Percentiles rank a stretch among this genome's conserved stretches.
Evolutionary conservation across 73 alveolate species (phyloP).

Genomic region (Paramecium pentaurelia): DNA sequence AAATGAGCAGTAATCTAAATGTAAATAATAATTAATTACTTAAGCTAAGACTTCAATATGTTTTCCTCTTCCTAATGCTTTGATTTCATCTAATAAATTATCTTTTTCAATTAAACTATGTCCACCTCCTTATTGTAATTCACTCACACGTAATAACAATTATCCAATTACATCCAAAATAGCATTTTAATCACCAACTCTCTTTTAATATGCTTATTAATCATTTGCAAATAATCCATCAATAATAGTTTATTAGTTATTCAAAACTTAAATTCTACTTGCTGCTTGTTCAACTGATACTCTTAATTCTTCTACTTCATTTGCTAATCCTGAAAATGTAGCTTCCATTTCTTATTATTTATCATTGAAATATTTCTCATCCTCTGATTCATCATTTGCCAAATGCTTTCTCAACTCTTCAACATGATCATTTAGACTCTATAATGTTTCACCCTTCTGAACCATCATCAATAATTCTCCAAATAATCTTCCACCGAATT

Average conservation of each 20-base stretch:
- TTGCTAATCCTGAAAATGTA: background rate
- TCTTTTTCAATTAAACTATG: conserved; percentile 32
- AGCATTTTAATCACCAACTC: background rate
- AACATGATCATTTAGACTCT: conserved; percentile 3
- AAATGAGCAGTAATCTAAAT: conserved; percentile 16
- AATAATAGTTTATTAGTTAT: background rate
- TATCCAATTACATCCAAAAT: background rate
- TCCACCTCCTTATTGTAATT: background rate
- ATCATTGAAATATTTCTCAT: background rate
- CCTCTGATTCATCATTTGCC: background rate
- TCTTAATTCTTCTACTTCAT: background rate
- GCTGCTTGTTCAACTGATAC: background rate
- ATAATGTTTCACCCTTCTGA: background rate
- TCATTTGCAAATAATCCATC: conserved; percentile 28
- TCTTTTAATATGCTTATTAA: background rate
- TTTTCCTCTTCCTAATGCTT: conserved; percentile 25
- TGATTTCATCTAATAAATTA: background rate
- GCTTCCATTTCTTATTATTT: background rate
- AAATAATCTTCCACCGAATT: background rate
- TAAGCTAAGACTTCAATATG: conserved; percentile 35
- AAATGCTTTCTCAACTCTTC: conserved; percentile 8
- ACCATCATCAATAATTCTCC: background rate
- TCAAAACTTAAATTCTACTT: background rate
- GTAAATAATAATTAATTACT: background rate
- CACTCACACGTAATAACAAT: background rate